Base-by-base conservation (phyloP, 768 basidiomycete species). In the Panellus pusillus region DNA sequence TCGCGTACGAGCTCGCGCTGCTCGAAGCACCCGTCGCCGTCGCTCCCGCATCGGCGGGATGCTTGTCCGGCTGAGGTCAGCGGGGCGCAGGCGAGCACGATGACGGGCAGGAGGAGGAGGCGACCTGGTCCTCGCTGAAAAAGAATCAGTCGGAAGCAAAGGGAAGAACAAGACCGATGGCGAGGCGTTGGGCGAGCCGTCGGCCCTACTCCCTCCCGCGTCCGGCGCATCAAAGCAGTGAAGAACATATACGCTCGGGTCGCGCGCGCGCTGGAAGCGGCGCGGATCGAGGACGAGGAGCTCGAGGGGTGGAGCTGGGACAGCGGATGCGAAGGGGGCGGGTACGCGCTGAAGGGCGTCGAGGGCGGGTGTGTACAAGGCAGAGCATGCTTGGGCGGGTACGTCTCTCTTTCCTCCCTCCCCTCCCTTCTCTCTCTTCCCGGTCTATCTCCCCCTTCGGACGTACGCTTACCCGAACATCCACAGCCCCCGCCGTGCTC, bases 361-460 rank as follows among this genome's bases (percentile, higher is more conserved):
- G 83, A 40, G 87, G 88, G 61, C 76, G 77, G 47, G 82, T 84
- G n/a, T 91, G 88, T 6, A 93, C 89, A 18, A 93, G 93, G 68
- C 91, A 91, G 67, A 86, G 89, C n/a, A 93, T 95, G 87, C 80
- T 93, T 55, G 93, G 93, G 28, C 75, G 93, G 68, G 92, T 91
- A 66, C 62, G 87, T 74, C 20, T 9, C 15, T 9, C 31, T 31
- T 43, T 28, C 28, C 6, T 39, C 8, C 14, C 11, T 36, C 31
- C 7, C 9, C 32, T 35, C 24, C 24, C 24, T 2, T 35, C 32
- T 24, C 24, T 24, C 6, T 24, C 6, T 35, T 14, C 32, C 8
- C 32, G 14, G 14, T 35, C 32, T 9, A 35, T 3, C 32, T 35
- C 32, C 9, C 13, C 31, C 32, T 35, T 3, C 32, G 9, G 32